Evolutionary conservation across 805 yeast genomes (phyloP).

Genomic region (Lipomyces spencermartinsiae): DNA sequence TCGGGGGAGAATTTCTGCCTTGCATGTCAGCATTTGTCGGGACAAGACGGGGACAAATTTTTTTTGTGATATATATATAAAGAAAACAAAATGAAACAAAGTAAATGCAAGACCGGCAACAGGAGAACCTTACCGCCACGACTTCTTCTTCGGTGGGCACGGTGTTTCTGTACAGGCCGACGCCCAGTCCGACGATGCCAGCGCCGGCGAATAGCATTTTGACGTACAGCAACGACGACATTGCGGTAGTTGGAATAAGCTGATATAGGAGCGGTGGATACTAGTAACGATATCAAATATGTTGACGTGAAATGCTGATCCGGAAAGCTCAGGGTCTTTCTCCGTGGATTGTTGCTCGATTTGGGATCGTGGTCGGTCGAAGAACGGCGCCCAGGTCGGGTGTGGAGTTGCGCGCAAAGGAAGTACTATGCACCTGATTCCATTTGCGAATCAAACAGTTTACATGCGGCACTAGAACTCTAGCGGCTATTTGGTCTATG

Average conservation of each 20-base stretch:
- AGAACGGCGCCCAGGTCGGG: no score
- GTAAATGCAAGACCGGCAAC: neutral
- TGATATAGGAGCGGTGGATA: neutral
- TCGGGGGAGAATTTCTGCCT: constrained; percentile 73
- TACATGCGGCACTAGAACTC: no score
- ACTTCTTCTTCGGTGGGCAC: constrained; percentile 88
- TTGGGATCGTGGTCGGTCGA: no score
- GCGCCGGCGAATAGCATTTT: constrained; percentile 68
- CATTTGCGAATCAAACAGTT: no score
- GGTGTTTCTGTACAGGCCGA: constrained; percentile 69
- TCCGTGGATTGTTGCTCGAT: no score
- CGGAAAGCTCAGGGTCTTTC: no score
- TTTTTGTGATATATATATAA: neutral
- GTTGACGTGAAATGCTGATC: no score
- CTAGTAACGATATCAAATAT: neutral
- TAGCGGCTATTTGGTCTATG: neutral
- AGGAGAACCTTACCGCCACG: constrained; percentile 51
- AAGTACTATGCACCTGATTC: no score
- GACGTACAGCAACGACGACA: constrained; percentile 38
- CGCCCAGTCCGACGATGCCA: constrained; percentile 75
- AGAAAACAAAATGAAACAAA: neutral
- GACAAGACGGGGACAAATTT: neutral
- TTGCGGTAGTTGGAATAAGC: neutral
- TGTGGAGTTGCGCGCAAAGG: no score
- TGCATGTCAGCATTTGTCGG: neutral